Evolutionary conservation across 139 green algal genomes (phyloP).

Genomic region (Pseudopediastrum boryanum): DNA sequence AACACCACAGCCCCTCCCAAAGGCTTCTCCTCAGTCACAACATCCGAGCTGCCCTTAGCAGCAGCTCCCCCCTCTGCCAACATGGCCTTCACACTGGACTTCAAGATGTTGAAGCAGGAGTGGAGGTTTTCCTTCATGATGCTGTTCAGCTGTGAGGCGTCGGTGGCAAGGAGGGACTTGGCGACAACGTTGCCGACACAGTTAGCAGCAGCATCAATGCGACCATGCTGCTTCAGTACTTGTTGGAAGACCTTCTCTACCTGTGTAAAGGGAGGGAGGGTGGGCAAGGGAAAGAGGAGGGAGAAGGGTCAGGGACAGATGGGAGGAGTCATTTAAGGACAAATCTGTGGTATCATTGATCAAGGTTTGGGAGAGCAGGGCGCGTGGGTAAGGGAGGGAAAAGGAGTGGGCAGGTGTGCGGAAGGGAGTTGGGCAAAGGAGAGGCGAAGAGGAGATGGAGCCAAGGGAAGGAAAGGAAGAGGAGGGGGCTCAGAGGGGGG

Average conservation of each 20-base stretch:
- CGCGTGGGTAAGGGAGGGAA: no score
- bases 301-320: no score
- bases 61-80: slow-evolving; percentile 53
- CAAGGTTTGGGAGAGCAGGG: no score
- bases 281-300: no score
- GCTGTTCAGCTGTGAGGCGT: slow-evolving; percentile 3
- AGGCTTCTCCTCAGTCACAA: not conserved
- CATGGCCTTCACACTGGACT: slow-evolving; percentile 39
- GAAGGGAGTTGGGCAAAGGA: no score
- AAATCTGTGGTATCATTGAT: no score
- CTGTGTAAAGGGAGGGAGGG: no score
- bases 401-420: no score
- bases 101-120: slow-evolving; percentile 46
- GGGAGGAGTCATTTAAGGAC: no score
- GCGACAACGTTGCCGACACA: slow-evolving; percentile 41
- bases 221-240: slow-evolving; percentile 22
- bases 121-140: slow-evolving; percentile 37
- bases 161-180: slow-evolving; percentile 18
- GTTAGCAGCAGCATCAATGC: slow-evolving; percentile 39
- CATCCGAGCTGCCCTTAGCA: not conserved
- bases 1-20: slow-evolving; percentile 63
- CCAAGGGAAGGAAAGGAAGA: no score
- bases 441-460: no score
- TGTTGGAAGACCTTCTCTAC: slow-evolving; percentile 27
- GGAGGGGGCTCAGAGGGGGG: no score